Percentiles rank a stretch among this genome's conserved stretches.
phyloP scores from a whole-genome alignment of 108 stramenopile genomes.

The Fragilaria radians region DNA sequence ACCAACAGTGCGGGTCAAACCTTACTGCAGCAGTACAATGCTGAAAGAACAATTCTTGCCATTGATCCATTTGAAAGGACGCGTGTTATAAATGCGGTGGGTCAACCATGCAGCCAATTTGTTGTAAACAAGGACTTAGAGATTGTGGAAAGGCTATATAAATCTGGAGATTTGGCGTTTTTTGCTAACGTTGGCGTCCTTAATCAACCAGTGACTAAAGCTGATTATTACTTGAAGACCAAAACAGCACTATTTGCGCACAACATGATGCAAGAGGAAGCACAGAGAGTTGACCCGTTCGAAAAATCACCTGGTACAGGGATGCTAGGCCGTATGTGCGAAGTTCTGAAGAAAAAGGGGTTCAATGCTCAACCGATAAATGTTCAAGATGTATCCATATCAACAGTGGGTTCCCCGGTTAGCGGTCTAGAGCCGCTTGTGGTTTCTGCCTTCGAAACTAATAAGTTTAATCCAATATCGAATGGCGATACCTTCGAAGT shows the following conservation, averaged over 20 bases:
- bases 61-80: conserved; percentile 6
- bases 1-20: conserved; percentile 9
- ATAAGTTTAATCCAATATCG: too few relatives aligned
- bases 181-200: conserved; percentile 38
- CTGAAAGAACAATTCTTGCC: conserved; percentile 22
- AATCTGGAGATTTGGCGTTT: conserved; percentile 28
- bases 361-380: too few relatives aligned
- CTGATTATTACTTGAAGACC: conserved; percentile 22
- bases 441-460: too few relatives aligned
- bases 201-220: conserved; percentile 7
- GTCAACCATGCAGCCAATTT: conserved; percentile 35
- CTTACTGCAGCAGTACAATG: conserved; percentile 23
- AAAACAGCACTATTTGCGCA: conserved; percentile 66
- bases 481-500: too few relatives aligned
- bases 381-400: too few relatives aligned
- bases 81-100: conserved; percentile 15
- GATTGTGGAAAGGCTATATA: conserved; percentile 21
- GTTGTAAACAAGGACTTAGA: conserved; percentile 28
- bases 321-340: conserved; percentile 40
- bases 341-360: too few relatives aligned
- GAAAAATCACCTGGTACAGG: conserved; percentile 24
- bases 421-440: too few relatives aligned
- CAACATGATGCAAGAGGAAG: conserved; percentile 31
- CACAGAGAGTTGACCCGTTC: conserved; percentile 26
- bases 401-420: too few relatives aligned